phyloP scores from a whole-genome alignment of 768 basidiomycete species.

The Phylloporus sp. region DNA sequence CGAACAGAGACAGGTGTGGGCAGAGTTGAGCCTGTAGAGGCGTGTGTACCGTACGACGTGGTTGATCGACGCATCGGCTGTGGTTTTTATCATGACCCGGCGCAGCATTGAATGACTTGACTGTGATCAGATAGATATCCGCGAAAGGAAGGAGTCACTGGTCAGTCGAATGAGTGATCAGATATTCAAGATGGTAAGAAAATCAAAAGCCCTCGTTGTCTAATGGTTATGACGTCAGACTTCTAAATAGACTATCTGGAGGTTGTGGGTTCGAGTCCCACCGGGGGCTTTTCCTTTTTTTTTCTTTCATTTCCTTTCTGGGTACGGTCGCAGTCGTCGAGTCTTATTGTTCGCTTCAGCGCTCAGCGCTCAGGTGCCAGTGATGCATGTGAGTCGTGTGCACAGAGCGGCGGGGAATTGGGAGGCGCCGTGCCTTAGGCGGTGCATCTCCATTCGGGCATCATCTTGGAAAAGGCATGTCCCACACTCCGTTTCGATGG shows the following conservation, averaged over 20 bases:
- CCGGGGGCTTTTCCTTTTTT: slow-evolving; percentile 53
- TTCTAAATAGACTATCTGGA: slow-evolving; percentile 82
- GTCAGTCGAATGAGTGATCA: neutral
- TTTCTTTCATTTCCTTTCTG: neutral
- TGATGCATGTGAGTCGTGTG: neutral
- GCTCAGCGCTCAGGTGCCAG: too few species aligned
- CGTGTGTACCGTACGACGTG: neutral
- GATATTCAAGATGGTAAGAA: neutral
- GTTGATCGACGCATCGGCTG: neutral
- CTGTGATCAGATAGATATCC: neutral
- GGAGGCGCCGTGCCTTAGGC: neutral
- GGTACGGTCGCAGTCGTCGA: neutral
- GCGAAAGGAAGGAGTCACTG: neutral
- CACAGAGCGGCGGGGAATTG: neutral
- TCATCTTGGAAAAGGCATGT: slow-evolving; percentile 8
- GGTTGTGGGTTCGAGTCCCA: slow-evolving; percentile 86
- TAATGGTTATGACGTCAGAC: slow-evolving; percentile 92
- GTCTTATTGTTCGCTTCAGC: neutral
- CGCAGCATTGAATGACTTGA: neutral
- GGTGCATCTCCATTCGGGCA: neutral
- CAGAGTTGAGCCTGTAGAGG: neutral
- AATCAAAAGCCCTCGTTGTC: slow-evolving; percentile 66
- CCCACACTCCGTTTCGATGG: slow-evolving; percentile 1
- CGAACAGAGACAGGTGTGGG: neutral
- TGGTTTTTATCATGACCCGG: neutral